Evolutionary conservation across 2,329 filamentous ascomycete species (phyloP).

Genomic region (Alternaria infectoria): DNA sequence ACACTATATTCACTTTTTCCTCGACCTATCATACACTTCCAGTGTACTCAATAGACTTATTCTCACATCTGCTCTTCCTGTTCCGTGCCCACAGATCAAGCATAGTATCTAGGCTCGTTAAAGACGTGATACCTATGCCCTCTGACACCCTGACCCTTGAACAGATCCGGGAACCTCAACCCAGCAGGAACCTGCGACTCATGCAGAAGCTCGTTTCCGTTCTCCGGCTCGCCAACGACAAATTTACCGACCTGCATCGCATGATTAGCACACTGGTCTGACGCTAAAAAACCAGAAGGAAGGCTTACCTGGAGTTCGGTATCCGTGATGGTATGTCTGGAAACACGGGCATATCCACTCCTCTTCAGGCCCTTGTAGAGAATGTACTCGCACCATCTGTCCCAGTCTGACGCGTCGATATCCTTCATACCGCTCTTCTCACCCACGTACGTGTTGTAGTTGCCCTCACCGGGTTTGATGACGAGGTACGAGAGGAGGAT

Average conservation of each 20-base stretch:
- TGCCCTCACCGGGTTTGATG: constrained; percentile 85
- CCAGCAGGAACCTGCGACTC: constrained; percentile 79
- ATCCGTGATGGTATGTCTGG: constrained; percentile 89
- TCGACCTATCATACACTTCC: neutral
- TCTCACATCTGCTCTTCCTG: neutral
- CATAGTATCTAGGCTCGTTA: constrained; percentile 64
- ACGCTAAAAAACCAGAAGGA: neutral
- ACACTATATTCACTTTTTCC: neutral
- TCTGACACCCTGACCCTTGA: constrained; percentile 83
- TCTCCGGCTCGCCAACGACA: constrained; percentile 74
- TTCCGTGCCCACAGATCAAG: constrained; percentile 6
- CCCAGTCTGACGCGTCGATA: constrained; percentile 91
- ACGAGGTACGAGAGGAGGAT: constrained; percentile 93
- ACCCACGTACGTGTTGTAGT: constrained; percentile 96
- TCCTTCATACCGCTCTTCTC: constrained; percentile 90
- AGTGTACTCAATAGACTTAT: neutral
- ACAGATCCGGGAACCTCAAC: constrained; percentile 81
- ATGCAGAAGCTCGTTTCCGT: constrained; percentile 68
- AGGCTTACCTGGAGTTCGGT: constrained; percentile 83
- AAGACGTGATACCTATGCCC: constrained; percentile 96
- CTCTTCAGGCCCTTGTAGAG: constrained; percentile 88
- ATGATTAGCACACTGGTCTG: neutral
- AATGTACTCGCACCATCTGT: constrained; percentile 99
- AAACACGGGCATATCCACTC: constrained; percentile 88
- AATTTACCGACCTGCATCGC: constrained; percentile 78